These are phyloP conservation scores for Phaeosphaeriaceae sp. DNA, from an alignment of 2,329 filamentous ascomycete species.

Conservation along the genomic window DNA sequence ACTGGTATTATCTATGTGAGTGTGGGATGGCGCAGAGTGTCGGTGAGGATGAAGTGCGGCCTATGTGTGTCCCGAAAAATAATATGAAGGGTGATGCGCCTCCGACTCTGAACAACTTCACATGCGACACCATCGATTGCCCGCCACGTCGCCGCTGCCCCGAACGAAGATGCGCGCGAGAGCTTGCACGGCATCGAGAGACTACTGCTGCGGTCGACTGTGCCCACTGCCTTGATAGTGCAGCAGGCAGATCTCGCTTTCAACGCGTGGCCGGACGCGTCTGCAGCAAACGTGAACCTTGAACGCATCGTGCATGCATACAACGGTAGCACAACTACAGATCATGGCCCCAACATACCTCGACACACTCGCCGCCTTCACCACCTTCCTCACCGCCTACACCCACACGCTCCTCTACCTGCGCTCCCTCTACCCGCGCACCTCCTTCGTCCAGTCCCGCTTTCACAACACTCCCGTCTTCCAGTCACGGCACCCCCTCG, in stretches of 20 bases:
- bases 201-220: not conserved
- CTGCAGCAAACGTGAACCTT: not conserved
- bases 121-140: conserved; percentile 1
- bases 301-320: not conserved
- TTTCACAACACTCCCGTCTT: conserved; percentile 86
- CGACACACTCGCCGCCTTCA: conserved; percentile 71
- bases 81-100: conserved; percentile 1
- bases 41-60: conserved; percentile 2
- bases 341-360: conserved; percentile 41
- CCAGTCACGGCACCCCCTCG: conserved; percentile 83
- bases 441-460: conserved; percentile 78
- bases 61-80: not conserved
- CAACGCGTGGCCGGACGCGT: not conserved
- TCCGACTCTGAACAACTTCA: conserved; percentile 7
- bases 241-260: not conserved
- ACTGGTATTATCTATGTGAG: not conserved
- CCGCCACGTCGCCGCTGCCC: conserved; percentile 9
- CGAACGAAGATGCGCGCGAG: conserved; percentile 10
- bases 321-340: not conserved
- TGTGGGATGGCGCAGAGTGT: not conserved
- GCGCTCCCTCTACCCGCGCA: conserved; percentile 76
- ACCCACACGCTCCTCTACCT: conserved; percentile 88
- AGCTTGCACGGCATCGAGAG: conserved; percentile 9
- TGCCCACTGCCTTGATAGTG: not conserved
- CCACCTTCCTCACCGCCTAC: conserved; percentile 79